Conservation (phyloP, 2,329 filamentous ascomycete genomes). For the Decorospora gaudefroyi region DNA sequence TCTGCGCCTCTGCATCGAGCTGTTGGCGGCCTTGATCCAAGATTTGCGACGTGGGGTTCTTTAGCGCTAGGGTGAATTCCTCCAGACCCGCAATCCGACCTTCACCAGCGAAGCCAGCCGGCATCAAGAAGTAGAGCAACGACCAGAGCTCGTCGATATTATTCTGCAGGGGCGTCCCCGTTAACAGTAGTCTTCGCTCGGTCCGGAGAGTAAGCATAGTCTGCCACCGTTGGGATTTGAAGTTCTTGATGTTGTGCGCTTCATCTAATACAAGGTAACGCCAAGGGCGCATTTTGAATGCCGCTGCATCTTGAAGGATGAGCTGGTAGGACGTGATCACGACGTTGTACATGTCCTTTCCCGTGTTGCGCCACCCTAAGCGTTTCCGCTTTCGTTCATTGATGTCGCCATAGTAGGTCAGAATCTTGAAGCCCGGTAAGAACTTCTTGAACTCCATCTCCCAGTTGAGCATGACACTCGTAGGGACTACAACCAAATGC, state of each 20-base stretch:
- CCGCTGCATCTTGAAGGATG: slow-evolving; percentile 88
- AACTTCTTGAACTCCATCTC: slow-evolving; percentile 99
- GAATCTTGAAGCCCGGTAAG: slow-evolving; percentile 95
- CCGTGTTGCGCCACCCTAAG: slow-evolving; percentile 89
- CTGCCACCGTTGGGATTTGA: slow-evolving; percentile 96
- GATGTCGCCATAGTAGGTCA: slow-evolving; percentile 93
- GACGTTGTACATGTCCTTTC: slow-evolving; percentile 80
- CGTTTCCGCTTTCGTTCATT: slow-evolving; percentile 92
- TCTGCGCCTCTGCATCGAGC: slow-evolving; percentile 90
- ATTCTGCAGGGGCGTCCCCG: slow-evolving; percentile 94
- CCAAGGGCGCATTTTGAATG: slow-evolving; percentile 91
- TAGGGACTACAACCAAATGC: slow-evolving; percentile 93
- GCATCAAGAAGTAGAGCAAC: slow-evolving; percentile 93
- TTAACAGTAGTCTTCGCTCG: slow-evolving; percentile 80
- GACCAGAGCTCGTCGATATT: slow-evolving; percentile 98
- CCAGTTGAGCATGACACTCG: slow-evolving; percentile 99
- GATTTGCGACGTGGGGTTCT: slow-evolving; percentile 93
- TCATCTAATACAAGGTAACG: slow-evolving; percentile 98
- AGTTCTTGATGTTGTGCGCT: slow-evolving; percentile 99
- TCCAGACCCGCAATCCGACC: slow-evolving; percentile 93
- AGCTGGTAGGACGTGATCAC: slow-evolving; percentile 98
- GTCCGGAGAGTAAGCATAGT: slow-evolving; percentile 93
- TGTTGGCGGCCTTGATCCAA: slow-evolving; percentile 91
- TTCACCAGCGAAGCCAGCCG: slow-evolving; percentile 78
- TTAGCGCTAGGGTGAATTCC: slow-evolving; percentile 95